A percentile compares a stretch with the other conserved stretches of the same genome.
Evolutionary conservation across 2,329 filamentous ascomycete species (phyloP).

Genomic region (Colletotrichum sp.): DNA sequence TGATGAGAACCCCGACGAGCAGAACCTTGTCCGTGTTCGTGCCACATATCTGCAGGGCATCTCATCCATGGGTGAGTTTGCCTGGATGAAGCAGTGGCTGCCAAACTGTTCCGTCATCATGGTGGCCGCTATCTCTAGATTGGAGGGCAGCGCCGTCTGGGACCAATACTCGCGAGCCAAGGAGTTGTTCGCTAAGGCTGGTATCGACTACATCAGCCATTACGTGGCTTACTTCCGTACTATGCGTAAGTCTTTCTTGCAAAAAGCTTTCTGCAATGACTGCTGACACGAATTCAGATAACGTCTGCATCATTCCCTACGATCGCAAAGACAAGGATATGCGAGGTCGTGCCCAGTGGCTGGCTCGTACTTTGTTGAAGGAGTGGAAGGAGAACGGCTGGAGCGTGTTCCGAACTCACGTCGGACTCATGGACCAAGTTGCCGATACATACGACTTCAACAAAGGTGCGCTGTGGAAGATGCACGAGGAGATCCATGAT

Average conservation of each 20-base stretch:
- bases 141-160: slow-evolving; percentile 3
- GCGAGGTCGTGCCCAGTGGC: slow-evolving; percentile 34
- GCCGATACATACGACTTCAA: slow-evolving; percentile 50
- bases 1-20: slow-evolving; percentile 4
- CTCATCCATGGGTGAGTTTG: slow-evolving; percentile 15
- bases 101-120: slow-evolving; percentile 14
- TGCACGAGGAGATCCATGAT: slow-evolving; percentile 50
- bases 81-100: slow-evolving; percentile 13
- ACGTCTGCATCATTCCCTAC: slow-evolving; percentile 56
- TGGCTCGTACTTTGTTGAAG: slow-evolving; percentile 39
- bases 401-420: slow-evolving; percentile 52
- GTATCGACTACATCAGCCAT: slow-evolving; percentile 13
- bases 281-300: slow-evolving; percentile 32
- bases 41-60: slow-evolving; percentile 12
- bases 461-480: slow-evolving; percentile 43
- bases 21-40: background rate
- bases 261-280: fast-evolving
- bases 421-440: slow-evolving; percentile 52
- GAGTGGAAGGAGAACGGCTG: slow-evolving; percentile 46
- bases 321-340: slow-evolving; percentile 45
- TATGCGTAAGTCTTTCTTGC: background rate
- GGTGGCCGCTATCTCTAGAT: background rate
- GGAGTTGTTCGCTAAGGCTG: slow-evolving; percentile 1
- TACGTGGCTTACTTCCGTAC: slow-evolving; percentile 13
- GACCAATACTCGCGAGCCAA: slow-evolving; percentile 8